Base-by-base conservation (phyloP, 2,329 filamentous ascomycete genomes). In the Pseudogymnoascus sp. region DNA sequence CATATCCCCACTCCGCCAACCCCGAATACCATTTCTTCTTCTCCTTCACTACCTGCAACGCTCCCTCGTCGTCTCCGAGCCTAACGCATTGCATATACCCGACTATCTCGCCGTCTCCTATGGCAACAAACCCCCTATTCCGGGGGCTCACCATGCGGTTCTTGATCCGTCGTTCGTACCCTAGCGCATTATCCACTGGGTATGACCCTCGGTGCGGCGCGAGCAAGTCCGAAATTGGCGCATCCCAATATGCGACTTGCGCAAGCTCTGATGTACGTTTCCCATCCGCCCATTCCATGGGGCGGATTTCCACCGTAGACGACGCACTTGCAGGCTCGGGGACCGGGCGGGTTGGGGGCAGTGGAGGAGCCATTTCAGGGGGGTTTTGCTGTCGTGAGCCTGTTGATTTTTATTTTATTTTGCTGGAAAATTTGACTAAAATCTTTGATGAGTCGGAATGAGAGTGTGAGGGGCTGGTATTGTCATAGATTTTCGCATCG, bases 51-150 rank as follows among this genome's bases (percentile, higher is more conserved):
- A 65, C 62, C 37, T 23, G 59, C 38, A 59, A 29, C 4, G 68
- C 68, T 3, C 62, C 68, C 7, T 62, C 64, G 43, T 70, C 69
- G 8, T 67, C 62, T 1, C 69, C 69, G 0, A 67, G 19, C 1
- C 69, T 61, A 6, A 59, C 12, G 29, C 68, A 69, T 29, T 66
- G 64, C 29, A 63, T 65, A 58, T 69, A 67, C 0, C 65, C 69
- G 2, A 71, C 62, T 8, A 55, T 6, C 12, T 58, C 37, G 1
- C 65, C 65, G 14, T 65, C 61, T 4, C 59, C 33, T 2, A 62
- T 62, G 6, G 68, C 68, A 7, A 70, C 67, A 62, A 67, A 65
- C 1, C 60, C 60, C 14, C 66, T 21, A 38, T 64, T 66, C 14
- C 66, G 61, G 1, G 68, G 63, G 11, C 61, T 33, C 21, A 71